A percentile compares a stretch with the other conserved stretches of the same genome.
phyloP scores from a whole-genome alignment of 2,329 filamentous ascomycete species.

The Gyromitra esculenta region DNA sequence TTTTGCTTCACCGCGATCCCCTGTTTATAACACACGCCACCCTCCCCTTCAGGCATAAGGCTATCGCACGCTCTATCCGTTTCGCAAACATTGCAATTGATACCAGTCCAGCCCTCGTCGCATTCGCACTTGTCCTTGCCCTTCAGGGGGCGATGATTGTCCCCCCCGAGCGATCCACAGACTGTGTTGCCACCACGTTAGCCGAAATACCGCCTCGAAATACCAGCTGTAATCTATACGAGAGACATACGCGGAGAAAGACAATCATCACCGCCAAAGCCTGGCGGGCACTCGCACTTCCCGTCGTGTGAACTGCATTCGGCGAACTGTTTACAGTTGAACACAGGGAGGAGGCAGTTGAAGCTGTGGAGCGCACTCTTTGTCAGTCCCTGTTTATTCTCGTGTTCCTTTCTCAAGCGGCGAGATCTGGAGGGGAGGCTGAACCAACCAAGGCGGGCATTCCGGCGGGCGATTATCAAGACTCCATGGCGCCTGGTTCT shows the following conservation, averaged over 20 bases:
- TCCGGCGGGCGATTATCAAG: slow-evolving; percentile 72
- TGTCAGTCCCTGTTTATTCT: slow-evolving; percentile 17
- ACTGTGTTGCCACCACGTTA: slow-evolving; percentile 63
- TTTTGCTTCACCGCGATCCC: slow-evolving; percentile 92
- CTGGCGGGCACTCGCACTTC: slow-evolving; percentile 89
- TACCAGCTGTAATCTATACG: neutral
- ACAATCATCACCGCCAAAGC: slow-evolving; percentile 95
- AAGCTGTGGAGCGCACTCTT: slow-evolving; percentile 70
- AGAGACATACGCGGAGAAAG: slow-evolving; percentile 74
- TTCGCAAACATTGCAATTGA: slow-evolving; percentile 97
- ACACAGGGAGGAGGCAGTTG: slow-evolving; percentile 95
- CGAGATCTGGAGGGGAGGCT: slow-evolving; percentile 45
- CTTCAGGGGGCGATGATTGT: slow-evolving; percentile 79
- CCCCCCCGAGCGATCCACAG: slow-evolving; percentile 86
- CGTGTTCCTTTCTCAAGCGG: neutral
- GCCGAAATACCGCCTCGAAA: slow-evolving; percentile 6
- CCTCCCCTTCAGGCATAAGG: slow-evolving; percentile 82
- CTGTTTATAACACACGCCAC: slow-evolving; percentile 89
- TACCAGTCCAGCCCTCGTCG: slow-evolving; percentile 91
- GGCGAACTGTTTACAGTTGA: slow-evolving; percentile 89
- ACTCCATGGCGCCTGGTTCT: slow-evolving; percentile 51
- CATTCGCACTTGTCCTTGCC: slow-evolving; percentile 79
- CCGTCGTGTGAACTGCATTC: slow-evolving; percentile 89
- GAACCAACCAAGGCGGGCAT: slow-evolving; percentile 78
- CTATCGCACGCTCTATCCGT: slow-evolving; percentile 84